phyloP scores from a whole-genome alignment of 352 stramenopile genomes.

The Bremia lactucae region DNA sequence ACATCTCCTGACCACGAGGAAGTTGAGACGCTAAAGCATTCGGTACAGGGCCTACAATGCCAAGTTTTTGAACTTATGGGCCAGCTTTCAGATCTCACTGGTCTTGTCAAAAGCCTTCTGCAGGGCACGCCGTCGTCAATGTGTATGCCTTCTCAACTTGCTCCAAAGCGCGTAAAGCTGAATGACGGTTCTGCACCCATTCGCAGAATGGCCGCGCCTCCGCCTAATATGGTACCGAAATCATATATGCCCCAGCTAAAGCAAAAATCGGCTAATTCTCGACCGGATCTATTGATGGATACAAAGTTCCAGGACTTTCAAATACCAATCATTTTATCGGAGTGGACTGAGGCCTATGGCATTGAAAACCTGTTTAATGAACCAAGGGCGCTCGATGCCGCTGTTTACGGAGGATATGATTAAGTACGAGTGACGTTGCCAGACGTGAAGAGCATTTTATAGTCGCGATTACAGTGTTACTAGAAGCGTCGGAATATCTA shows the following conservation, averaged over 20 bases:
- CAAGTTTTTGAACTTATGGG: slow-evolving; percentile 73
- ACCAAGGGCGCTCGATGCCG: slow-evolving; percentile 33
- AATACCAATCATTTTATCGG: no score
- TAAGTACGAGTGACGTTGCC: slow-evolving; percentile 34
- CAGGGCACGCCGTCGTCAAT: slow-evolving; percentile 34
- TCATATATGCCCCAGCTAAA: slow-evolving; percentile 13
- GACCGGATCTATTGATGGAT: no score
- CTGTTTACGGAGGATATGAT: slow-evolving; percentile 50
- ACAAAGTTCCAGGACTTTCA: no score
- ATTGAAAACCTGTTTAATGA: slow-evolving; percentile 71
- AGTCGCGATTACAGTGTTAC: no score
- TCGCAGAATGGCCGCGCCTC: slow-evolving; percentile 8
- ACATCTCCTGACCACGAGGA: slow-evolving; percentile 64
- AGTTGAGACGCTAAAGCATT: slow-evolving; percentile 65
- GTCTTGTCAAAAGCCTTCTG: slow-evolving; percentile 62
- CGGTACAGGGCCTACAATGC: slow-evolving; percentile 58
- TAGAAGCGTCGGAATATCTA: neutral
- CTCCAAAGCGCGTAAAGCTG: slow-evolving; percentile 39
- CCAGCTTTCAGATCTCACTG: slow-evolving; percentile 61
- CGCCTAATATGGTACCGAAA: slow-evolving; percentile 13
- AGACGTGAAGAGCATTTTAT: neutral
- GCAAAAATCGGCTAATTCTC: no score
- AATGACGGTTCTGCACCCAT: slow-evolving; percentile 2
- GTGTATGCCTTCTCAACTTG: slow-evolving; percentile 8
- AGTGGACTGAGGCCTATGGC: slow-evolving; percentile 68